phyloP scores from a whole-genome alignment of 306 rosid species.

The Prunus fruticosa region DNA sequence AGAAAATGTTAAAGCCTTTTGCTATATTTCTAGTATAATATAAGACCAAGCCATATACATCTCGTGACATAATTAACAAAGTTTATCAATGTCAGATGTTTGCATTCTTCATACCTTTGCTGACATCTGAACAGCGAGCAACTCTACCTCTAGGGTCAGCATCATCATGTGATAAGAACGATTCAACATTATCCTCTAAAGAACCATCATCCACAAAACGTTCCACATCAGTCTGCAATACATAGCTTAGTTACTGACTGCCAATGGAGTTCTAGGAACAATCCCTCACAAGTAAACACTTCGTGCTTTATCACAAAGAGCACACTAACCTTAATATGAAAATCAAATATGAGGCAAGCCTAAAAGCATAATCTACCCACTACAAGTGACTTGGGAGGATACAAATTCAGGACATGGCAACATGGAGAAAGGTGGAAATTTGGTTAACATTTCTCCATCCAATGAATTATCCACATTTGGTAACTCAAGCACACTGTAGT shows the following conservation, averaged over 20 bases:
- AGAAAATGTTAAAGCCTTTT: slow-evolving; percentile 20
- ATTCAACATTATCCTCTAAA: slow-evolving; percentile 53
- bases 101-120: slow-evolving; percentile 46
- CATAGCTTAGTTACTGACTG: slow-evolving; percentile 14
- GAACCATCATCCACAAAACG: slow-evolving; percentile 55
- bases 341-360: not conserved
- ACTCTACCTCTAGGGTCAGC: slow-evolving; percentile 41
- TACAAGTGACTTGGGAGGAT: not conserved
- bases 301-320: not conserved
- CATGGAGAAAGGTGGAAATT: slow-evolving; percentile 4
- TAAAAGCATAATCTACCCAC: not conserved
- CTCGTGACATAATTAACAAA: not conserved
- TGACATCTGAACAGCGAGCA: slow-evolving; percentile 32
- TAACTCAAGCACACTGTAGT: not conserved
- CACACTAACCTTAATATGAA: not conserved
- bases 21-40: not conserved
- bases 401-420: not conserved
- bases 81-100: not conserved
- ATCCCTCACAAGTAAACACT: not conserved
- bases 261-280: slow-evolving; percentile 14
- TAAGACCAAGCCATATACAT: not conserved
- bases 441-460: not conserved
- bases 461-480: not conserved
- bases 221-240: slow-evolving; percentile 53
- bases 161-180: slow-evolving; percentile 48